Evolutionary conservation across 2,329 filamentous ascomycete species (phyloP).

Genomic region (Chaetomium strumarium): DNA sequence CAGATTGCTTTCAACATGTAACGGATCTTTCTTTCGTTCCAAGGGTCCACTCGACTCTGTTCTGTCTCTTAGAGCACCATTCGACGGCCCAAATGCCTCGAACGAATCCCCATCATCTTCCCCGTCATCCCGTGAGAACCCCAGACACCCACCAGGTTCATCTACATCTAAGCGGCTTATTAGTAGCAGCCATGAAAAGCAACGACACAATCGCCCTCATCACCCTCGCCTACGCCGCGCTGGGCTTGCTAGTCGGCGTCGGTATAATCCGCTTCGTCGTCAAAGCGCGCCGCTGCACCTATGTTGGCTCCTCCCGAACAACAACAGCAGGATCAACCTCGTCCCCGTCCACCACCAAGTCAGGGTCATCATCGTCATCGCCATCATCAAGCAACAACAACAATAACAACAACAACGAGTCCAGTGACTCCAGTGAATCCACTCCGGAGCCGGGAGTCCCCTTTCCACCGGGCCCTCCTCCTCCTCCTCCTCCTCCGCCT

Average conservation of each 20-base stretch:
- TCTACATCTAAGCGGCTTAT: too few species aligned
- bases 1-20: too few species aligned
- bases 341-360: neutral
- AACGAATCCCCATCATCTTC: too few species aligned
- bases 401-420: neutral
- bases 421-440: neutral
- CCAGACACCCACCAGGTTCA: too few species aligned
- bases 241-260: slow-evolving; percentile 3
- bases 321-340: neutral
- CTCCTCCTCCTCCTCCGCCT: neutral
- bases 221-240: slow-evolving; percentile 7
- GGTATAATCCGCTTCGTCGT: slow-evolving; percentile 8
- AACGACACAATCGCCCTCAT: slow-evolving; percentile 16
- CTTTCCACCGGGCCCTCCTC: neutral
- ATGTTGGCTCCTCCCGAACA: neutral
- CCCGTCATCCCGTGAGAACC: too few species aligned
- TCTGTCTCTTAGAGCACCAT: too few species aligned
- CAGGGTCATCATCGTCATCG: neutral
- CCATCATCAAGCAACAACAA: neutral
- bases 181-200: slow-evolving; percentile 11
- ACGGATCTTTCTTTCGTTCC: too few species aligned
- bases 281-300: slow-evolving; percentile 2
- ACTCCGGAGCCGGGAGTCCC: neutral
- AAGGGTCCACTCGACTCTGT: too few species aligned
- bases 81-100: too few species aligned